Conservation (phyloP, 2,329 filamentous ascomycete genomes). For the Apiospora koreana region DNA sequence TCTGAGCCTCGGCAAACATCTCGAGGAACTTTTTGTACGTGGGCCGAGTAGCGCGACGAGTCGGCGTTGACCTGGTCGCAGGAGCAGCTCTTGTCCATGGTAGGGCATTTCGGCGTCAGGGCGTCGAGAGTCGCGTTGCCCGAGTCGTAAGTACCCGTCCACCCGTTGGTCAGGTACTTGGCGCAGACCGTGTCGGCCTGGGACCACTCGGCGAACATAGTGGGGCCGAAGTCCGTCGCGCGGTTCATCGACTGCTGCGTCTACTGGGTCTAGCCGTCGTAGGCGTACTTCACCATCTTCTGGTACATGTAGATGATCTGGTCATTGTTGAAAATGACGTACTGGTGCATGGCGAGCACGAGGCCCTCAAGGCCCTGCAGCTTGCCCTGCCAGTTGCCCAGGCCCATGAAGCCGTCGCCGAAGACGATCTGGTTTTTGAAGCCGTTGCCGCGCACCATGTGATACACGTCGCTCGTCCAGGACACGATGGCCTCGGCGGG, state of each 20-base stretch:
- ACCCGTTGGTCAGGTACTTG: conserved; percentile 85
- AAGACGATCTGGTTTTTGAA: conserved; percentile 75
- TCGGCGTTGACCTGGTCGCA: conserved; percentile 78
- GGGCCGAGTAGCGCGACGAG: conserved; percentile 63
- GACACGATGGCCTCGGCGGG: conserved; percentile 65
- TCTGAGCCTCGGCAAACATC: conserved; percentile 94
- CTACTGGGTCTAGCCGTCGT: conserved; percentile 83
- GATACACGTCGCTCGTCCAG: conserved; percentile 78
- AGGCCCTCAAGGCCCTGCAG: conserved; percentile 71
- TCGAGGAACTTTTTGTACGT: conserved; percentile 83
- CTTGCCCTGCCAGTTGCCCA: conserved; percentile 86
- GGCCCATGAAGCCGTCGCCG: conserved; percentile 91
- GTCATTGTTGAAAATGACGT: conserved; percentile 93
- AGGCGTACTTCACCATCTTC: conserved; percentile 84
- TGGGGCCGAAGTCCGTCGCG: conserved; percentile 83
- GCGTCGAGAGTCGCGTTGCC: conserved; percentile 65
- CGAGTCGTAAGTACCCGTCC: conserved; percentile 83
- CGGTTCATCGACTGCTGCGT: conserved; percentile 71
- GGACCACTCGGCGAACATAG: conserved; percentile 94
- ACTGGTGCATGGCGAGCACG: conserved; percentile 93
- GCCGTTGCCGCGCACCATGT: conserved; percentile 75
- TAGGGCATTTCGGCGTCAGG: conserved; percentile 73
- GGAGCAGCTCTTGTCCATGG: conserved; percentile 63
- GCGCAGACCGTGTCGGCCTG: conserved; percentile 98
- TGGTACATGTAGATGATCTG: conserved; percentile 82